A percentile compares a stretch with the other conserved stretches of the same genome.
These are phyloP conservation scores for Dactylorhiza incarnata DNA, from an alignment of 106 monocot genomes.

Conservation along the genomic window DNA sequence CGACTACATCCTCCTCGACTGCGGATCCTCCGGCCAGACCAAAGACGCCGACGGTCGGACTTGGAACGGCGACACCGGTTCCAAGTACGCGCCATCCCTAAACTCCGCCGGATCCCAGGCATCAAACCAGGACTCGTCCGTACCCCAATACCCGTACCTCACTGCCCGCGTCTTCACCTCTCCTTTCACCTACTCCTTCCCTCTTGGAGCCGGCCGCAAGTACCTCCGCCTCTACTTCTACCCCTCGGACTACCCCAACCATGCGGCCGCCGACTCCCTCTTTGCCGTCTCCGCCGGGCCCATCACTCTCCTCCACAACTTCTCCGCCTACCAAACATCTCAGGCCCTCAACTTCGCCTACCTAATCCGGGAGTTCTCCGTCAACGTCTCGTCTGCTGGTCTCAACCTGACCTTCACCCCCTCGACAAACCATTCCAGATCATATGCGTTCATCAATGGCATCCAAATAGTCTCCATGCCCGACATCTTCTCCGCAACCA, in stretches of 20 bases:
- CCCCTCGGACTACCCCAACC: slow-evolving; percentile 31
- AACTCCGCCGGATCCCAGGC: background rate
- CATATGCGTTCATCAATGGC: slow-evolving; percentile 77
- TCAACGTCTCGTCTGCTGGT: slow-evolving; percentile 32
- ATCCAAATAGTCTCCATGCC: slow-evolving; percentile 69
- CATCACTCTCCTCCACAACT: slow-evolving; percentile 57
- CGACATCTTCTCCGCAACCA: slow-evolving; percentile 26
- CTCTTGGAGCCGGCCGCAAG: background rate
- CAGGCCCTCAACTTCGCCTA: slow-evolving; percentile 35
- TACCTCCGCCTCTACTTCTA: slow-evolving; percentile 64
- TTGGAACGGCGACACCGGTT: slow-evolving; percentile 11
- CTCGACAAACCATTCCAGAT: slow-evolving; percentile 14
- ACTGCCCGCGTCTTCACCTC: slow-evolving; percentile 1
- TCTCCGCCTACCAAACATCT: slow-evolving; percentile 50
- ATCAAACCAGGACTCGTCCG: slow-evolving; percentile 2
- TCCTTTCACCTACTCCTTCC: slow-evolving; percentile 9
- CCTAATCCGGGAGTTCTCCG: slow-evolving; percentile 48
- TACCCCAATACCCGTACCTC: background rate
- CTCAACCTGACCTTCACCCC: slow-evolving; percentile 71
- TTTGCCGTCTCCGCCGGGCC: slow-evolving; percentile 54
- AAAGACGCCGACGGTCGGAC: background rate
- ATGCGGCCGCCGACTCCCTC: slow-evolving; percentile 23
- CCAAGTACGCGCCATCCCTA: background rate
- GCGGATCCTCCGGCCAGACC: slow-evolving; percentile 5
- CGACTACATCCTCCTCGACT: slow-evolving; percentile 9